Percentiles rank a stretch among this genome's conserved stretches.
These are phyloP conservation scores for Xylaria sp. DNA, from an alignment of 2,329 filamentous ascomycete species.

Conservation along the genomic window DNA sequence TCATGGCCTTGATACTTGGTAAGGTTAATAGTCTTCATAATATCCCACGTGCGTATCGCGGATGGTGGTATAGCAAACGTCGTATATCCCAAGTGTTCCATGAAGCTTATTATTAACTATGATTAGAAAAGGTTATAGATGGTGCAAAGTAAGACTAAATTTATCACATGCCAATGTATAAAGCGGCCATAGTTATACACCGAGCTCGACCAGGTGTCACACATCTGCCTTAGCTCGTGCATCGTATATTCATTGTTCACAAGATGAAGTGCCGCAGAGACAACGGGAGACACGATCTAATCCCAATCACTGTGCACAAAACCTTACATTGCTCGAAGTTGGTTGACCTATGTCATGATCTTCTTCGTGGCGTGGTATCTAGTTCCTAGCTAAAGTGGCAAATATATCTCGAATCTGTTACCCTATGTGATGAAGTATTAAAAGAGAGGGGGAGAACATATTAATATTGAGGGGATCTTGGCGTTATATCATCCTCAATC, in stretches of 20 bases:
- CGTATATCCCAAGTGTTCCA: not conserved
- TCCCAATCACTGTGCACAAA: not conserved
- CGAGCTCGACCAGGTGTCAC: slow-evolving; percentile 10
- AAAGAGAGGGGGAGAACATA: not conserved
- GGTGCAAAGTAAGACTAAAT: not conserved
- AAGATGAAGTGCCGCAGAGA: not conserved
- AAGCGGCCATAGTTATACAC: not conserved
- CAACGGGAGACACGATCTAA: too few species aligned
- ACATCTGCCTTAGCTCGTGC: not conserved
- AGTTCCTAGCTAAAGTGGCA: not conserved
- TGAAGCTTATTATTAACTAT: not conserved
- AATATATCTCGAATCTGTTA: not conserved
- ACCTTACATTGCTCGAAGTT: not conserved
- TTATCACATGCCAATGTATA: slow-evolving; percentile 4
- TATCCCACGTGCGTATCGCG: not conserved
- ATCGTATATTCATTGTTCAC: not conserved
- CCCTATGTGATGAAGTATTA: not conserved
- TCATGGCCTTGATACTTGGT: not conserved
- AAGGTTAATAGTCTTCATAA: not conserved
- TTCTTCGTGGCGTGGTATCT: not conserved
- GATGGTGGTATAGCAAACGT: not conserved
- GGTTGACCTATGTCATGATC: not conserved
- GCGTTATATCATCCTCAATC: not conserved
- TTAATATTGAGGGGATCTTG: not conserved
- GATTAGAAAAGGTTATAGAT: not conserved